phyloP scores from a whole-genome alignment of 768 basidiomycete genomes.

The Lactarius pseudohatsudake region DNA sequence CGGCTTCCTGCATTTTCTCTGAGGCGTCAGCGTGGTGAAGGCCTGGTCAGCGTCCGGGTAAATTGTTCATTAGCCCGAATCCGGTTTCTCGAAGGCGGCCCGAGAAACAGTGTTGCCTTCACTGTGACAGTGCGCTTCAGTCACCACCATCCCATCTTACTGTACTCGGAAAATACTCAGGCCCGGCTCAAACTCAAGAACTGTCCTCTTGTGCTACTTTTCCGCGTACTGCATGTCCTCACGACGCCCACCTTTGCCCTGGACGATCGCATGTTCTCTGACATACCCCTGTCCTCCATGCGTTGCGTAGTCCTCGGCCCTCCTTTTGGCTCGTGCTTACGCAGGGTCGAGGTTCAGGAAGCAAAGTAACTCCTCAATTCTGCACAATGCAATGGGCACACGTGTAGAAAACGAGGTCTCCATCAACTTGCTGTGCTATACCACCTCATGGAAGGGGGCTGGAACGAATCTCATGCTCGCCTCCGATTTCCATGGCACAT shows the following conservation, averaged over 20 bases:
- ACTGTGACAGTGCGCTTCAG: no score
- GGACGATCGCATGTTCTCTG: background rate
- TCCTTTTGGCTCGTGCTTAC: background rate
- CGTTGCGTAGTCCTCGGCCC: background rate
- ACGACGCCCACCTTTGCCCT: background rate
- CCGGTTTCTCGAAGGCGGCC: background rate
- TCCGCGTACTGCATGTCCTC: background rate
- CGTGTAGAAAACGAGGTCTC: slow-evolving; percentile 4
- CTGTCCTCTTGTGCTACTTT: background rate
- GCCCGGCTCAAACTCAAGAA: background rate
- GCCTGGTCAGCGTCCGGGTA: background rate
- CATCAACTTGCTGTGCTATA: background rate
- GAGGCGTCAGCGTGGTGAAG: background rate
- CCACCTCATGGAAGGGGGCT: background rate
- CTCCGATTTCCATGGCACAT: background rate
- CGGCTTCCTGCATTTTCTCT: slow-evolving; percentile 17
- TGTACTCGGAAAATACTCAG: no score
- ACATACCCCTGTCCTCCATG: background rate
- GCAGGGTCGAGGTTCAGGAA: background rate
- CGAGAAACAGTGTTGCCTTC: background rate
- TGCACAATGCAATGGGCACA: background rate
- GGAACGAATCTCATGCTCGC: background rate
- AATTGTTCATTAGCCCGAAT: no score
- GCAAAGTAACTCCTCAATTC: background rate
- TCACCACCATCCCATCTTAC: no score